Evolutionary conservation across 306 rosid genomes (phyloP).

Genomic region (Canavalia ensiformis): DNA sequence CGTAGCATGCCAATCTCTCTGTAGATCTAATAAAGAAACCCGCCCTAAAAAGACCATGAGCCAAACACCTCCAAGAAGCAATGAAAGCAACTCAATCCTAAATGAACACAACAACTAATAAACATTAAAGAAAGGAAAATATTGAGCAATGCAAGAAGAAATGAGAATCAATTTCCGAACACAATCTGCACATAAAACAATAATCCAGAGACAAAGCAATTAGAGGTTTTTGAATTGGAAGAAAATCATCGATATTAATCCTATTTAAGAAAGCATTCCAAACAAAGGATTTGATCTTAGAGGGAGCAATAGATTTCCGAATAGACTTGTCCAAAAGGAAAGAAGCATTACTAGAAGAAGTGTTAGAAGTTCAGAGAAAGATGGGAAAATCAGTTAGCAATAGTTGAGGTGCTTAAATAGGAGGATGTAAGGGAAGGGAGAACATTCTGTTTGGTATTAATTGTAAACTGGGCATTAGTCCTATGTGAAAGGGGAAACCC

Average conservation of each 20-base stretch:
- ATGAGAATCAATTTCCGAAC: slow-evolving; percentile 1
- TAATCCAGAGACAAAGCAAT: background rate
- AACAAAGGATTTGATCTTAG: background rate
- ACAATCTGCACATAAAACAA: background rate
- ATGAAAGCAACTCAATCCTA: too few relatives aligned
- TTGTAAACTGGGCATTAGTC: too few relatives aligned
- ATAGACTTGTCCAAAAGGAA: background rate
- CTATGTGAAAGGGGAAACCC: too few relatives aligned
- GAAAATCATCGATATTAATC: background rate
- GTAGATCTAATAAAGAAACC: background rate
- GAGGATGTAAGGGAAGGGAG: too few relatives aligned
- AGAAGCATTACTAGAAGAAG: background rate
- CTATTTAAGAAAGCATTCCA: background rate
- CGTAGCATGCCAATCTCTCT: background rate
- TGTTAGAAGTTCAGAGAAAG: too few relatives aligned
- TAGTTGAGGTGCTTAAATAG: too few relatives aligned
- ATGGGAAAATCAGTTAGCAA: too few relatives aligned
- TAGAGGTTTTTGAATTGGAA: background rate
- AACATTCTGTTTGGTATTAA: too few relatives aligned
- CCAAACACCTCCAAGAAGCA: background rate
- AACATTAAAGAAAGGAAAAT: background rate
- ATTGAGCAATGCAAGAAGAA: background rate
- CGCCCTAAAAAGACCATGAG: background rate
- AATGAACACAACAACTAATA: background rate
- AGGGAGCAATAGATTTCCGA: background rate